Conservation (phyloP, 2,329 filamentous ascomycete species). For the Alternaria arborescens region DNA sequence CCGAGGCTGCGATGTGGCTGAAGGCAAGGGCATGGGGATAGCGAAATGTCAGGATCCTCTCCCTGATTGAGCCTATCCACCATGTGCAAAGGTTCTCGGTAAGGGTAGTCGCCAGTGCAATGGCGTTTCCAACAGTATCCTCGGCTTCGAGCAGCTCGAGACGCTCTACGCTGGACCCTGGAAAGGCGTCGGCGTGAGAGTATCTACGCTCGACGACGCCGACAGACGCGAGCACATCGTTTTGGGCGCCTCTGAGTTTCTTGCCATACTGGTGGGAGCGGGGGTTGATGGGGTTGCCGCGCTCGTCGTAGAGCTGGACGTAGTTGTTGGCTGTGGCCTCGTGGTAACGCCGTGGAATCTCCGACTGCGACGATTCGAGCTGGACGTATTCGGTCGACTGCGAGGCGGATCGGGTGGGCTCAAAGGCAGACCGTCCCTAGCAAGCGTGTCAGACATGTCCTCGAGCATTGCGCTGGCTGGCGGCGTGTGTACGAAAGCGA, state of each 20-base stretch:
- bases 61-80: constrained; percentile 46
- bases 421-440: constrained; percentile 54
- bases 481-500: constrained; percentile 45
- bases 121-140: constrained; percentile 37
- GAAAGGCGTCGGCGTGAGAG: constrained; percentile 36
- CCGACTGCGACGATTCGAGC: constrained; percentile 34
- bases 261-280: constrained; percentile 51
- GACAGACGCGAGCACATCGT: constrained; percentile 58
- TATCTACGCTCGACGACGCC: constrained; percentile 56
- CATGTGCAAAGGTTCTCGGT: constrained; percentile 43
- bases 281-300: constrained; percentile 56
- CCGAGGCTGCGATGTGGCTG: constrained; percentile 35
- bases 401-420: constrained; percentile 39
- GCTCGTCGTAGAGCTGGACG: constrained; percentile 55
- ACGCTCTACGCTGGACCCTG: constrained; percentile 38
- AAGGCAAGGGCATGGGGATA: constrained; percentile 34
- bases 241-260: constrained; percentile 56
- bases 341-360: constrained; percentile 33
- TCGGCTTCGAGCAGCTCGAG: constrained; percentile 44
- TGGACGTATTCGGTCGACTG: constrained; percentile 41
- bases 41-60: constrained; percentile 43
- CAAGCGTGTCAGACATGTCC: constrained; percentile 24
- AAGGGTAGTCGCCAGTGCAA: constrained; percentile 36
- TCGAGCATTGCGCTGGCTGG: background rate
- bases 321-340: constrained; percentile 39